phyloP scores from a whole-genome alignment of 768 basidiomycete genomes.

The Tricholoma saponaceum region DNA sequence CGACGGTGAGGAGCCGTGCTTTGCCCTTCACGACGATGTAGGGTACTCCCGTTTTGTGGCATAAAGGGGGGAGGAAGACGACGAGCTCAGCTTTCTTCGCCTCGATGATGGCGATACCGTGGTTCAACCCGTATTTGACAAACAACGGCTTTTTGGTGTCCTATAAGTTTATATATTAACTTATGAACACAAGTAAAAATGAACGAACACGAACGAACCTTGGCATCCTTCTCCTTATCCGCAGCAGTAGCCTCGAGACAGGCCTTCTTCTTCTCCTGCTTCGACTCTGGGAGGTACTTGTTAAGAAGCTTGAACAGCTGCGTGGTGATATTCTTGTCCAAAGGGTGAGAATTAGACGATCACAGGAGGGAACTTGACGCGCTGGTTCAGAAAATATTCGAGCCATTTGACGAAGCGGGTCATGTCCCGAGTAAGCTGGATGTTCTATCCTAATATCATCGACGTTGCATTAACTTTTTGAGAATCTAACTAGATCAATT shows the following conservation, averaged over 20 bases:
- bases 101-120: constrained; percentile 94
- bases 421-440: too few species aligned
- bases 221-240: too few species aligned
- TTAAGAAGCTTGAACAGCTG: constrained; percentile 97
- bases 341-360: too few species aligned
- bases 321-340: constrained; percentile 99
- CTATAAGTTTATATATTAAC: constrained; percentile 27
- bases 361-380: too few species aligned
- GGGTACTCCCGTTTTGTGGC: constrained; percentile 99
- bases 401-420: constrained; percentile 99
- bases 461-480: too few species aligned
- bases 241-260: too few species aligned
- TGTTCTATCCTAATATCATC: too few species aligned
- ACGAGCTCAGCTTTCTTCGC: constrained; percentile 97
- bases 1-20: constrained; percentile 95
- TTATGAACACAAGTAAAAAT: neutral
- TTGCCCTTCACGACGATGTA: too few species aligned
- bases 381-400: too few species aligned
- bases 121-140: constrained; percentile 97
- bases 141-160: constrained; percentile 92
- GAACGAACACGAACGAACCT: constrained; percentile 28
- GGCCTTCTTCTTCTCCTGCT: constrained; percentile 94
- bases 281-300: constrained; percentile 94
- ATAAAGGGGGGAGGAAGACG: constrained; percentile 96
- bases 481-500: neutral